Evolutionary conservation across 139 green algal genomes (phyloP).

Genomic region (Chlorella ohadii): DNA sequence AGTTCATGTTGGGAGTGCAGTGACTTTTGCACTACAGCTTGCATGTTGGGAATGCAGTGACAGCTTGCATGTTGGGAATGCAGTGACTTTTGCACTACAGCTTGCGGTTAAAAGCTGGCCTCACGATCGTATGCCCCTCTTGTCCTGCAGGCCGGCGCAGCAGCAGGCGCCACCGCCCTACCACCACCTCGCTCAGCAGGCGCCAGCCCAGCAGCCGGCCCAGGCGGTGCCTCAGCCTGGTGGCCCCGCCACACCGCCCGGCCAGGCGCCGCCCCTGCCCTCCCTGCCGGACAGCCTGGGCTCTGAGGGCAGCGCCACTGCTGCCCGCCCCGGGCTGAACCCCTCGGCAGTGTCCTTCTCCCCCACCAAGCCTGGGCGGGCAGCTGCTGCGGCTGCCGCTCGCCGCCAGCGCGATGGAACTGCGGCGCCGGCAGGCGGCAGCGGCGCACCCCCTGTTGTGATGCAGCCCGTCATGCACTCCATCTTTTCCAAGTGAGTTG

Average conservation of each 20-base stretch:
- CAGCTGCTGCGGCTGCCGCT: not conserved
- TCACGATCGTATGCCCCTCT: too few relatives aligned
- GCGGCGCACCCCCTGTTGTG: not conserved
- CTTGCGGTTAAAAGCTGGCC: too few relatives aligned
- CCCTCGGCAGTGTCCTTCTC: not conserved
- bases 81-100: too few relatives aligned
- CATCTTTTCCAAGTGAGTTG: too few relatives aligned
- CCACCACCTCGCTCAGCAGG: not conserved
- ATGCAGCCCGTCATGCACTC: conserved; percentile 18
- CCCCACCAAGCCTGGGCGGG: not conserved
- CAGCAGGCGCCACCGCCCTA: not conserved
- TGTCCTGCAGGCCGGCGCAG: too few relatives aligned
- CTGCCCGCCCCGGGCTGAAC: not conserved
- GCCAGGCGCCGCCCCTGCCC: not conserved
- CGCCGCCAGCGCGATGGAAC: too few relatives aligned
- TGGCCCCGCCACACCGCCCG: not conserved
- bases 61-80: too few relatives aligned
- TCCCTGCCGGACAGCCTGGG: not conserved
- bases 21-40: too few relatives aligned
- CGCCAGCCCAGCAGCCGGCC: not conserved
- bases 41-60: too few relatives aligned
- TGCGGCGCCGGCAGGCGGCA: too few relatives aligned
- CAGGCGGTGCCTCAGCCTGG: not conserved
- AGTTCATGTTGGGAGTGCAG: too few relatives aligned
- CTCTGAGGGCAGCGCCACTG: not conserved